Base-by-base conservation (phyloP, 1,139 yeast genomes). In the Debaryomyces nepalensis region DNA sequence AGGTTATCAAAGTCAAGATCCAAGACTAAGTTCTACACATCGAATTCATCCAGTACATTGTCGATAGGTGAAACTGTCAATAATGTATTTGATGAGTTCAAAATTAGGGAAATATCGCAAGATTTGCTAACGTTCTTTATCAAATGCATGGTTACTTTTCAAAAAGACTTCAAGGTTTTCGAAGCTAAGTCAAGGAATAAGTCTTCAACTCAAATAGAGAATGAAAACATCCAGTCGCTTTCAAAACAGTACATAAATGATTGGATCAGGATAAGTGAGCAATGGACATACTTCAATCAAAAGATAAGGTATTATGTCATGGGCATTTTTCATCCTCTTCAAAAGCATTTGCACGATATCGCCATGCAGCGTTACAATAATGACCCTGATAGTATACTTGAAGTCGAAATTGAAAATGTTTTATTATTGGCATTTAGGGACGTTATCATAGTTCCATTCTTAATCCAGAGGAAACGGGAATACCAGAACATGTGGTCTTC, bases 211-310 rank as follows among this genome's bases (percentile, higher is more conserved):
- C 32, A 26, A 14, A 37, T 22, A 16, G n/a, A 19, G 4, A 18
- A n/a, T 10, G 19, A 30, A 5, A 10, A 8, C 12, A 7, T 8
- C 12, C 14, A 4, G 1, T n/a, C 21, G 18, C 27, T 7, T 3
- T 27, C 27, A 10, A 20, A 4, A 11, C 33, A 27, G 5, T 19
- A 10, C 20, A 21, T 26, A 5, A 49, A 42, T 23, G 51, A 51
- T 4, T 66, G 70, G 71, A 38, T 44, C 4, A 34, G 39, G 22
- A 44, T 64, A 3, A 48, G 51, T 3, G 46, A 45, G 4, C 55
- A 56, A 24, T 72, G 76, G 76, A 21, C 42, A 4, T 68, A 64
- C 40, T 72, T 71, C 50, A 64, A 68, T 42, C 50, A 51, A 21
- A 61, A 59, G 26, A 59, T 71, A 2, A 46, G 71, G 16, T 70